These are phyloP conservation scores for Kodamaea fungicola DNA, from an alignment of 1,139 yeast species.

Conservation along the genomic window DNA sequence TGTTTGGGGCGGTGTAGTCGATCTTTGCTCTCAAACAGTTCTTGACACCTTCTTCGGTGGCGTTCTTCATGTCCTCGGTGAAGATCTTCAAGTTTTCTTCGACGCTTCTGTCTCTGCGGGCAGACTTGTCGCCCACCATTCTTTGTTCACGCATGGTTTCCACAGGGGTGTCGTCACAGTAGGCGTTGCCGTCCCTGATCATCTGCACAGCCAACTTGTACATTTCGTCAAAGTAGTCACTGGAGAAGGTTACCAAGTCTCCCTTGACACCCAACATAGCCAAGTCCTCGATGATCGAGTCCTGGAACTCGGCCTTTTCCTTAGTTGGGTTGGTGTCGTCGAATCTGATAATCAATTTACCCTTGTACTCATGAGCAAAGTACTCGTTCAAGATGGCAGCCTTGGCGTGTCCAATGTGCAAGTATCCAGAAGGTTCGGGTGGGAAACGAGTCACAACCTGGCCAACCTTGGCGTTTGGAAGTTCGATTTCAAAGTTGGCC, in stretches of 20 bases:
- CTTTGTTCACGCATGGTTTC: constrained; percentile 97
- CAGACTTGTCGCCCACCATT: constrained; percentile 91
- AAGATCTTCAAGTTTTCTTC: constrained; percentile 87
- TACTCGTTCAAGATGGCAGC: constrained; percentile 95
- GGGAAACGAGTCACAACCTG: constrained; percentile 98
- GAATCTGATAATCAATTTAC: constrained; percentile 90
- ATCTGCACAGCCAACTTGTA: constrained; percentile 76
- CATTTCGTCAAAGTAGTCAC: constrained; percentile 89
- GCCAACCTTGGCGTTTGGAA: constrained; percentile 87
- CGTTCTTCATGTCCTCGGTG: constrained; percentile 87
- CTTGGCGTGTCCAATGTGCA: constrained; percentile 93
- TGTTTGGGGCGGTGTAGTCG: constrained; percentile 83
- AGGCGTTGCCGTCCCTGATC: constrained; percentile 94
- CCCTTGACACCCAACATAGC: constrained; percentile 87
- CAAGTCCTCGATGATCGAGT: constrained; percentile 87
- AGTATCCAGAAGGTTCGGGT: constrained; percentile 86
- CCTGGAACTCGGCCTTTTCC: constrained; percentile 90
- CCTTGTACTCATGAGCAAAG: constrained; percentile 90
- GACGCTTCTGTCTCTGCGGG: constrained; percentile 83
- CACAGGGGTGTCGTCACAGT: constrained; percentile 92
- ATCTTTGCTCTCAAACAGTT: constrained; percentile 95
- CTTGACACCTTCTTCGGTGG: constrained; percentile 84
- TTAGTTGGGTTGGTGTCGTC: constrained; percentile 97
- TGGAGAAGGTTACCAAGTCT: constrained; percentile 80
- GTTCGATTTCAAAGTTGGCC: constrained; percentile 90